Evolutionary conservation across 192 early-diverging fungal genomes (phyloP).

Genomic region (Coemansia sp.): DNA sequence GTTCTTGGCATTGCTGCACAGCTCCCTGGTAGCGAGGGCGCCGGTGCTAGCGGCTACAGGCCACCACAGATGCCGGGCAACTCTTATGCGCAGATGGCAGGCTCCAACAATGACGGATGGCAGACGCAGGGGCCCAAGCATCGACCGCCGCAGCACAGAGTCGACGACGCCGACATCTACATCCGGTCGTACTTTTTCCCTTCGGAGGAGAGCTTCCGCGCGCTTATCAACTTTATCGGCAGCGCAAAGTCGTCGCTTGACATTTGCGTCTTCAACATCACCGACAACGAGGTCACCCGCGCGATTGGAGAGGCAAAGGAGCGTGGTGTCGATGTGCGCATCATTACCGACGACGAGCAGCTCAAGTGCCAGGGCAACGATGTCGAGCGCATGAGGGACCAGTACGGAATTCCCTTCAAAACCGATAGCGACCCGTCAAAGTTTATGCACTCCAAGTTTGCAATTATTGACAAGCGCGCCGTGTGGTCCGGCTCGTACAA

Average conservation of each 20-base stretch:
- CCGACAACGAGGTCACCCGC: conserved; percentile 69
- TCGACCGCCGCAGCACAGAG: conserved; percentile 14
- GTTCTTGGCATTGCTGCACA: conserved; percentile 30
- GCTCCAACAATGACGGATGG: conserved; percentile 23
- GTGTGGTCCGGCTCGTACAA: conserved; percentile 63
- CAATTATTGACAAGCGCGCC: conserved; percentile 58
- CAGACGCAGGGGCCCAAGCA: conserved; percentile 19
- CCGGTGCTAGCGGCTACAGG: conserved; percentile 13
- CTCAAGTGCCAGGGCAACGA: conserved; percentile 59
- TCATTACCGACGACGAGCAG: conserved; percentile 73
- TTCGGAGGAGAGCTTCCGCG: conserved; percentile 60
- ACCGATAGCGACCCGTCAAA: conserved; percentile 47
- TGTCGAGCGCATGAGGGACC: conserved; percentile 53
- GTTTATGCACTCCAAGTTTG: conserved; percentile 77
- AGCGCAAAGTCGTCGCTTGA: conserved; percentile 62
- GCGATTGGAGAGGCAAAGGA: conserved; percentile 62
- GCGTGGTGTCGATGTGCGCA: conserved; percentile 61
- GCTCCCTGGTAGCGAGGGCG: neutral
- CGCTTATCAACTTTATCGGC: conserved; percentile 57
- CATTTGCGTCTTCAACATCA: conserved; percentile 72
- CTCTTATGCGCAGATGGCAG: conserved; percentile 34
- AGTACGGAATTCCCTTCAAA: conserved; percentile 55
- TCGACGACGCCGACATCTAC: conserved; percentile 22
- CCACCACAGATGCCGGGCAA: conserved; percentile 24
- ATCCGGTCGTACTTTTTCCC: conserved; percentile 61